Evolutionary conservation across 495 filamentous ascomycete species (phyloP), one percentile per base, ranked within the genome.

Genomic region (Hypoxylon crocopeplum): DNA sequence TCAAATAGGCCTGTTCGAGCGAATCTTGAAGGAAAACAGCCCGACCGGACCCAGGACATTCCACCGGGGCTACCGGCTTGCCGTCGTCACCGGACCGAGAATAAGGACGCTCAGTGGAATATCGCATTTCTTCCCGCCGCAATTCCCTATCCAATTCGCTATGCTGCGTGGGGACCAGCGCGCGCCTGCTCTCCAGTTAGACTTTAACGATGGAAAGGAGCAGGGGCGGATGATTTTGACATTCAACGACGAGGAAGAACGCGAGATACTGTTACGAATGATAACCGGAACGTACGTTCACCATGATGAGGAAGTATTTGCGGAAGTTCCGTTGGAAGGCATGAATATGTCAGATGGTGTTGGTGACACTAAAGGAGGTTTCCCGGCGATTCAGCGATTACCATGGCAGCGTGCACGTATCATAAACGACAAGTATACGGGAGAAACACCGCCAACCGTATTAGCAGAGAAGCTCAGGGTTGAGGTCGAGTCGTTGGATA

Each of bases 31-130:
- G 16, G 76, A 87, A 48, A 82, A 75, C 7, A 88, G 88, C 46
- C 86, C 86, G 8, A 86, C 83, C 5, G 88, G 89, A 0, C 81
- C 79, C 17, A 82, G 89, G 32, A 83, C 72, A 40, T 79, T 86
- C 50, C 91, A 94, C 64, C 81, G 82, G 29, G 92, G 92, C 1
- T 92, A 88, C 73, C 84, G 92, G 10, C 70, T 96, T 44, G 79
- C 84, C 6, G 80, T 93, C 3, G 77, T 90, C 12, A 95, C 92
- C 0, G 88, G 84, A 24, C 83, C 91, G 3, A 87, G 83, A 54
- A 86, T 83, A 41, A 91, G 92, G 64, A 86, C 85, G 1, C 73
- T 95, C 11, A 89, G 87, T 65, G 87, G 84, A 39, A 77, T 93
- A 33, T 85, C 82, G 44, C 86, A 92, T 68, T 67, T 80, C 16